Percentiles rank a stretch among this genome's conserved stretches.
phyloP scores from a whole-genome alignment of 2,329 filamentous ascomycete species.

The Paecilomyces formosus region DNA sequence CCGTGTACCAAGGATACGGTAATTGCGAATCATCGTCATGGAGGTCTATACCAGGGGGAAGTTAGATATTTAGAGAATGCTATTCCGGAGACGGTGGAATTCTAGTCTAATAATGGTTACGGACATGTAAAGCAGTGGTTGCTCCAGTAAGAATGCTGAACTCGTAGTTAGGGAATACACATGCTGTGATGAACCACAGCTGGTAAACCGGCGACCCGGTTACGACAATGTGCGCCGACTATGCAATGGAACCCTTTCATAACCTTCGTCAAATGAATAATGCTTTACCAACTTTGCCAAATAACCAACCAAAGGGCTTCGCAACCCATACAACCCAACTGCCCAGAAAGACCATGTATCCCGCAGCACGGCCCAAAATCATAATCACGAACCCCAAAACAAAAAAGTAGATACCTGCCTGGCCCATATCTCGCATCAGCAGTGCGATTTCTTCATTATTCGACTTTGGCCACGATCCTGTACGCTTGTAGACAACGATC shows the following conservation, averaged over 20 bases:
- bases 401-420: slow-evolving; percentile 25
- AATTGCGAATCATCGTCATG: too few species aligned
- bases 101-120: too few species aligned
- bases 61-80: too few species aligned
- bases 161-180: background rate
- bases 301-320: slow-evolving; percentile 24
- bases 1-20: too few species aligned
- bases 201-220: background rate
- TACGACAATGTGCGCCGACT: background rate
- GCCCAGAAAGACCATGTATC: slow-evolving; percentile 24
- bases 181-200: background rate
- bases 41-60: too few species aligned
- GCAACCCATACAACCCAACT: slow-evolving; percentile 31
- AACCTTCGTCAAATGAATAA: slow-evolving; percentile 14
- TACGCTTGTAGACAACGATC: slow-evolving; percentile 23
- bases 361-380: slow-evolving; percentile 20
- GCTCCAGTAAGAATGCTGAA: background rate
- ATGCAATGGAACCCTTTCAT: background rate
- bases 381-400: slow-evolving; percentile 24
- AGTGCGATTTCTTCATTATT: slow-evolving; percentile 20
- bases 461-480: slow-evolving; percentile 21
- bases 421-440: slow-evolving; percentile 22
- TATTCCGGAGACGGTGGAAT: too few species aligned
- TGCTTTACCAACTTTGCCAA: slow-evolving; percentile 19
- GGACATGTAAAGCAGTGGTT: background rate